phyloP scores from a whole-genome alignment of 1,139 yeast genomes.

The Taphrina communis region DNA sequence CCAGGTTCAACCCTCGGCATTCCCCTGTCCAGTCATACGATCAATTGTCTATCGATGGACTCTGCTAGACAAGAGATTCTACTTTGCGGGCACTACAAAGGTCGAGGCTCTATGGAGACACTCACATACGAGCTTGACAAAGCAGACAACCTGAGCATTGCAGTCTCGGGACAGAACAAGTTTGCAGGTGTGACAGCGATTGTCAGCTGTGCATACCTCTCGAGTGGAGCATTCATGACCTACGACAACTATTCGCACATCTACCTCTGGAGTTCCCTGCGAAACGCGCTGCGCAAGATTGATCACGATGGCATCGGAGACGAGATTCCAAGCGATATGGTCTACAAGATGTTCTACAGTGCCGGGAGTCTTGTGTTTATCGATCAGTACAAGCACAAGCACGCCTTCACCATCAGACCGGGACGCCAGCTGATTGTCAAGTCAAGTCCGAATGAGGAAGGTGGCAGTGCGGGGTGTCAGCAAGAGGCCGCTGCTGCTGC shows the following conservation, averaged over 20 bases:
- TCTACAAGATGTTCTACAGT: slow-evolving; percentile 32
- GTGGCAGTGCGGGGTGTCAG: background rate
- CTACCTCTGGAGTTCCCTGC: slow-evolving; percentile 18
- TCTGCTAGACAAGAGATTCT: background rate
- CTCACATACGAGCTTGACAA: slow-evolving; percentile 1
- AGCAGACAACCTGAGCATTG: background rate
- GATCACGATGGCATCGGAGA: slow-evolving; percentile 33
- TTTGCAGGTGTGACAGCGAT: slow-evolving; percentile 30
- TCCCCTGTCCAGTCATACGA: slow-evolving; percentile 19
- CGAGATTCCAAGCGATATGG: slow-evolving; percentile 22
- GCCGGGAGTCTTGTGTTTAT: slow-evolving; percentile 12
- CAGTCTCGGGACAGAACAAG: slow-evolving; percentile 6
- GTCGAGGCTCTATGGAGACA: slow-evolving; percentile 21
- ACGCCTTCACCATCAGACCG: slow-evolving; percentile 29
- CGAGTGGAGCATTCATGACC: slow-evolving; percentile 22
- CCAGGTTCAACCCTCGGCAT: background rate
- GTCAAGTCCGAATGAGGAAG: slow-evolving; percentile 9
- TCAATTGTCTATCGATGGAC: slow-evolving; percentile 10
- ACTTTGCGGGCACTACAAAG: slow-evolving; percentile 28
- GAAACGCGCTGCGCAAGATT: slow-evolving; percentile 17
- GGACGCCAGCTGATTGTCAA: slow-evolving; percentile 9
- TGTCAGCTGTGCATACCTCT: slow-evolving; percentile 25
- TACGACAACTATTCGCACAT: slow-evolving; percentile 29
- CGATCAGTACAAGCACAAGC: slow-evolving; percentile 32
- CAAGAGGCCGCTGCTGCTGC: background rate